Percentiles rank a stretch among this genome's conserved stretches.
phyloP scores from a whole-genome alignment of 768 basidiomycete genomes.

The Naganishia kalamii region DNA sequence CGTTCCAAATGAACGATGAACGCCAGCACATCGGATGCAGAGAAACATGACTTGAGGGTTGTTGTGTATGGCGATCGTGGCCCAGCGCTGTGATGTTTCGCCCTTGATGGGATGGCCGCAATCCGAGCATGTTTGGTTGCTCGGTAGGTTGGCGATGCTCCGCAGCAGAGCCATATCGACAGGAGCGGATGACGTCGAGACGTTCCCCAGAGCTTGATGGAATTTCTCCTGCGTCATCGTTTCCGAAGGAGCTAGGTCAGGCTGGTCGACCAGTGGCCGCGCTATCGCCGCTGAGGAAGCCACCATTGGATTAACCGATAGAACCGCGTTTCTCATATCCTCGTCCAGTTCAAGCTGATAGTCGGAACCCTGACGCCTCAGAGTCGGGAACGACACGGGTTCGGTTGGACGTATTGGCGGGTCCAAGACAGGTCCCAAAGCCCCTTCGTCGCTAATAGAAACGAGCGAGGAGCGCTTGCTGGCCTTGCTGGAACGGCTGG shows the following conservation, averaged over 20 bases:
- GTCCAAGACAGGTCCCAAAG: not conserved
- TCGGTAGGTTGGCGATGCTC: constrained; percentile 31
- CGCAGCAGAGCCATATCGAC: constrained; percentile 36
- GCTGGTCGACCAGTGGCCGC: not conserved
- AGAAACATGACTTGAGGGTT: constrained; percentile 42
- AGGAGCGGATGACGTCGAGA: not conserved
- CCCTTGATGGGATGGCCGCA: constrained; percentile 33
- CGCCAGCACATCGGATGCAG: constrained; percentile 43
- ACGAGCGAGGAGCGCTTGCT: constrained; percentile 9
- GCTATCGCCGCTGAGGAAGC: not conserved
- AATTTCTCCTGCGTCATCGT: constrained; percentile 11
- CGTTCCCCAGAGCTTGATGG: not conserved
- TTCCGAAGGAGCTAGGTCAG: constrained; percentile 1
- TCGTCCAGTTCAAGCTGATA: constrained; percentile 19
- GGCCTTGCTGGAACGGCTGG: constrained; percentile 19
- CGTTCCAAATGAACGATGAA: constrained; percentile 43
- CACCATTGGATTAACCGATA: constrained; percentile 4
- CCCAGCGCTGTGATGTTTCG: constrained; percentile 42
- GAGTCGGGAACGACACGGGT: not conserved
- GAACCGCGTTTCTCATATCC: constrained; percentile 14
- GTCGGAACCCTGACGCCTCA: constrained; percentile 1
- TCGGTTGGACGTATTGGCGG: not conserved
- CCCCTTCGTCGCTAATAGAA: constrained; percentile 3
- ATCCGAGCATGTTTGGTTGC: constrained; percentile 42
- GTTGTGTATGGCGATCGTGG: constrained; percentile 37